These are phyloP conservation scores for Marasmius oreades DNA, from an alignment of 1,284 basidiomycete genomes.

Conservation along the genomic window DNA sequence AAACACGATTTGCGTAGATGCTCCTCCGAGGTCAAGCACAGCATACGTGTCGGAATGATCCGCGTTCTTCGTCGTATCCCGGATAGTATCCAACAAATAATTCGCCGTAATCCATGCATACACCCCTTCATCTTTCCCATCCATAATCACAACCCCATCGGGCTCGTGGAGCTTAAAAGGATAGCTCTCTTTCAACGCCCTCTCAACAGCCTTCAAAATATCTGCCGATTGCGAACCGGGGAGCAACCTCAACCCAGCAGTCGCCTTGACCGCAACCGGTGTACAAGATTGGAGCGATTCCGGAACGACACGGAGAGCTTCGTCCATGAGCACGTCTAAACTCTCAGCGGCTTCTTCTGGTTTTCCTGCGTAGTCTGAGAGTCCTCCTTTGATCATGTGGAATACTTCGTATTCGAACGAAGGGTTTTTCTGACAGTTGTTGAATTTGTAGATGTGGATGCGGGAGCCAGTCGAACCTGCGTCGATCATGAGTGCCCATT, in stretches of 20 bases:
- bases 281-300: constrained; percentile 67
- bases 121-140: constrained; percentile 94
- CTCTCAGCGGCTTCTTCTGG: constrained; percentile 74
- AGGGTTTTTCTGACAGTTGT: constrained; percentile 81
- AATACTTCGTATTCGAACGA: constrained; percentile 94
- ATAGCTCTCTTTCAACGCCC: constrained; percentile 61
- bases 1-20: constrained; percentile 97
- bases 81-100: constrained; percentile 80
- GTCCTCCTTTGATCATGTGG: constrained; percentile 78
- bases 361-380: constrained; percentile 64
- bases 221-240: constrained; percentile 64
- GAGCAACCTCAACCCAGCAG: constrained; percentile 85
- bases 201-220: constrained; percentile 78
- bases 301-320: constrained; percentile 80
- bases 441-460: constrained; percentile 98
- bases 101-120: constrained; percentile 99
- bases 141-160: constrained; percentile 85
- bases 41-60: constrained; percentile 88
- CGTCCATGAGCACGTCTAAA: constrained; percentile 79
- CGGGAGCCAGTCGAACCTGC: constrained; percentile 96
- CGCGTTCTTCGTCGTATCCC: constrained; percentile 46
- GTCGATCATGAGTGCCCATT: constrained; percentile 97
- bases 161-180: constrained; percentile 70
- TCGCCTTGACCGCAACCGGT: constrained; percentile 92
- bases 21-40: constrained; percentile 95